Conservation (phyloP, 495 filamentous ascomycete genomes). For the Mytilinidion resinicola region DNA sequence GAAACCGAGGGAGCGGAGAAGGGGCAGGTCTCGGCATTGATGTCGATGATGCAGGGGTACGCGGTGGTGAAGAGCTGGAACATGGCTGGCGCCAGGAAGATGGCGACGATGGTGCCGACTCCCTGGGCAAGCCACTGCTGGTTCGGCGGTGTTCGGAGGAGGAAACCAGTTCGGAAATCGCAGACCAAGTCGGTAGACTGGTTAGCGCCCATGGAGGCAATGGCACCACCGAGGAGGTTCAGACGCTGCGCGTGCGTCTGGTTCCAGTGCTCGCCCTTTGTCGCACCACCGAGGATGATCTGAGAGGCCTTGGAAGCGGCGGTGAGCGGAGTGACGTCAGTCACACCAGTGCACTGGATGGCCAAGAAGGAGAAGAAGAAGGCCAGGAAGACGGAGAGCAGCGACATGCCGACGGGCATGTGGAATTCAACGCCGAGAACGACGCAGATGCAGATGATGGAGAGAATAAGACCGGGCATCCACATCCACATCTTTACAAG, state of each 20-base stretch:
- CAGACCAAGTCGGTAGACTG: slow-evolving; percentile 49
- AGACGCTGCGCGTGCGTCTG: slow-evolving; percentile 49
- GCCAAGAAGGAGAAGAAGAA: slow-evolving; percentile 65
- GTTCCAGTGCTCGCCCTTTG: slow-evolving; percentile 43
- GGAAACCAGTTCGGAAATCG: slow-evolving; percentile 59
- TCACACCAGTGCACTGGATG: slow-evolving; percentile 57
- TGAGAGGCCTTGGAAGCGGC: slow-evolving; percentile 62
- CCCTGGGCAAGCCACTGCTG: slow-evolving; percentile 60
- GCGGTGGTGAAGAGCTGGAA: slow-evolving; percentile 59
- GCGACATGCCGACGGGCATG: slow-evolving; percentile 53
- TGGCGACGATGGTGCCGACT: slow-evolving; percentile 52
- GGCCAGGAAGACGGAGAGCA: slow-evolving; percentile 55
- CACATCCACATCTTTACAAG: slow-evolving; percentile 61
- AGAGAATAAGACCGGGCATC: slow-evolving; percentile 46
- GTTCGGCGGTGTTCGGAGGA: slow-evolving; percentile 55
- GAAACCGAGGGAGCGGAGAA: slow-evolving; percentile 57
- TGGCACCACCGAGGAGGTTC: slow-evolving; percentile 57
- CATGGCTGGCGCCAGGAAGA: slow-evolving; percentile 58
- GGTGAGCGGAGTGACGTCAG: slow-evolving; percentile 57
- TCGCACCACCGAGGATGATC: slow-evolving; percentile 58
- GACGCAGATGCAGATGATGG: slow-evolving; percentile 50
- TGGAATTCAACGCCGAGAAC: slow-evolving; percentile 56
- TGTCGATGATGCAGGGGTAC: slow-evolving; percentile 57
- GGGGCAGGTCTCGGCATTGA: slow-evolving; percentile 40
- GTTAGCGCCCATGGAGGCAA: slow-evolving; percentile 53